Base-by-base conservation (phyloP, 139 green algal species). In the Chlamydomonas sp. region DNA sequence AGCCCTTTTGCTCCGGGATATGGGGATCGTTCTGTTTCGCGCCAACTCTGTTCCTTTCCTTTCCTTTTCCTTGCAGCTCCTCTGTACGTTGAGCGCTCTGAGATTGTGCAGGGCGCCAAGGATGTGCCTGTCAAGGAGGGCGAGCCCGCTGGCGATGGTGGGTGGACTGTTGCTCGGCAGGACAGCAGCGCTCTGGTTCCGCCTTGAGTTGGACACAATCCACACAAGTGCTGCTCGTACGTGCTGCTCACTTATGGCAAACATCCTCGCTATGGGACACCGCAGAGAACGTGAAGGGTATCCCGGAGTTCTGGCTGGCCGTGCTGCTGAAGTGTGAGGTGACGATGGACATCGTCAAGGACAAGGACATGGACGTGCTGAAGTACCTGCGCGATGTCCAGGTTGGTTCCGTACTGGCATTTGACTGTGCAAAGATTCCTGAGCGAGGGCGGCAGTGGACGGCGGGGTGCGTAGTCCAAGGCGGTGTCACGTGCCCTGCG, bases 281-380 rank as follows among this genome's bases (percentile, higher is more conserved):
- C 76, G 18, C 79, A 88, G 81, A 88, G 0, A 77, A 63, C 84
- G 12, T 86, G 16, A 92, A 88, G 77, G 96, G 96, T 90, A 95
- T 99, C 68, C 97, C 97, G 18, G 93, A 97, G 71, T 99, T 99
- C 90, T 99, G 97, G 97, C 83, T 95, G 12, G 92, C 87, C 1
- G 96, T 95, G 20, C 83, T 99, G 74, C 91, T 93, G 58, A 95
- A 95, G 82, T 94, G 95, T 89, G 94, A 97, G 49, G 86, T 93
- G 61, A 92, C 94, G 15, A 86, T 83, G 58, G 88, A 92, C 62
- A 88, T 94, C 90, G 95, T 97, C 49, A 95, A 92, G 60, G 97
- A 98, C 77, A 97, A 98, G 91, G 97, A 99, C 80, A 91, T 95
- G 67, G 96, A 96, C 61, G 94, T 97, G n/a, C 93, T 99, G 63